Base-by-base conservation (phyloP, 371 early-diverging fungal species). In the Lichtheimia ramosa region DNA sequence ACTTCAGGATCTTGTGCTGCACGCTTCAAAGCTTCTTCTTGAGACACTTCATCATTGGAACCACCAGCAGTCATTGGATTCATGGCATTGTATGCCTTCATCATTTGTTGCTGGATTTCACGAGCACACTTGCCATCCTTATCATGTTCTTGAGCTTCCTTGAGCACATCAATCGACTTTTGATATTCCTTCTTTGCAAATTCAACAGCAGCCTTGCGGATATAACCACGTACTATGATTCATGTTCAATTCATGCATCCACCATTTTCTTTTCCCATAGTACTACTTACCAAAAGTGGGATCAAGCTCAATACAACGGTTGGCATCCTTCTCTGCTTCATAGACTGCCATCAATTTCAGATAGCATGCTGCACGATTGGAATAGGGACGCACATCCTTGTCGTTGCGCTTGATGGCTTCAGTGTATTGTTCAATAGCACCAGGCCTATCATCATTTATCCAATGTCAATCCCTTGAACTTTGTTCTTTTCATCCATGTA, bases 331-430 rank as follows among this genome's bases (percentile, higher is more conserved):
- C 66, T 94, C 80, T 20, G 96, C 99, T 74, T 98, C 98, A 43
- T 93, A 84, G 40, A 95, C 65, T 18, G 97, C 97, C 88, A 93
- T 86, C 59, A 99, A 77, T 83, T 99, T 99, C 58, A 88, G 88
- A 80, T 96, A 96, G 75, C 94, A 93, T 34, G 94, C 96, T 15
- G 99, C 94, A 69, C 99, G 92, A 88, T 99, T 99, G 23, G 94
- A 93, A 73, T 91, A 98, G 63, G 89, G 88, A 64, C 94, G 84
- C 20, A 92, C 89, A 61, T 98, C 99, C 20, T 84, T 71, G 27
- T 93, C 93, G 62, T 96, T 93, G 62, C 98, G 92, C 83, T 94
- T 94, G 70, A 98, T 96, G 3, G 97, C 92, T 81, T 98, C 99
- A n/a, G 93, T 87, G 79, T 98, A 98, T 71, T 86, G 82, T 71